phyloP scores from a whole-genome alignment of 1,284 basidiomycete genomes.

The Fomitopsis pinicola region DNA sequence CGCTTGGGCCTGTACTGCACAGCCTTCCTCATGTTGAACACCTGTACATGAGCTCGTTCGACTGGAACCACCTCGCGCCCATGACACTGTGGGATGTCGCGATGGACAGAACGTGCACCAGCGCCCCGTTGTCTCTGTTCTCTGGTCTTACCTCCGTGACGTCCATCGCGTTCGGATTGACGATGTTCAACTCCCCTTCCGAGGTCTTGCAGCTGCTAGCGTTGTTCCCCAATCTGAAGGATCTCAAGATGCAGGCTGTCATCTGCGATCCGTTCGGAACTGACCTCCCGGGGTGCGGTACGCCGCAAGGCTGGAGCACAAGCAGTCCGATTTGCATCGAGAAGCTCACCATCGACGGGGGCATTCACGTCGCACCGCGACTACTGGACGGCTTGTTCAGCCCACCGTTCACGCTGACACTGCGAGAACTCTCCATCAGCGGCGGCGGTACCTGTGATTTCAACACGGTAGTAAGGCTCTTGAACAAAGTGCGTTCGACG shows the following conservation, averaged over 20 bases:
- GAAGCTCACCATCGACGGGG: background rate
- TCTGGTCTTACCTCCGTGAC: background rate
- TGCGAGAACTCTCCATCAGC: background rate
- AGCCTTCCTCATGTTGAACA: background rate
- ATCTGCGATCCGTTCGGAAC: background rate
- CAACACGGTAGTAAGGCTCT: background rate
- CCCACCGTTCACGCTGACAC: background rate
- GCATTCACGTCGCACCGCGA: background rate
- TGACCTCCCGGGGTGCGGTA: background rate
- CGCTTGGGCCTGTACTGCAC: background rate
- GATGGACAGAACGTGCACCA: background rate
- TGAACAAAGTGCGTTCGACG: background rate
- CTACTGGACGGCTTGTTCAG: background rate
- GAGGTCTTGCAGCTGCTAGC: background rate
- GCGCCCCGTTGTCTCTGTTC: background rate
- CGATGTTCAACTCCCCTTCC: background rate
- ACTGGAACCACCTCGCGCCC: background rate
- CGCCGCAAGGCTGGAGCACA: background rate
- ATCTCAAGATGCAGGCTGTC: background rate
- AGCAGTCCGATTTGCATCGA: background rate
- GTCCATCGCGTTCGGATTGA: background rate
- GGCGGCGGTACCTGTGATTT: background rate
- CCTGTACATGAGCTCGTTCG: background rate
- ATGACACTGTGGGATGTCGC: background rate
- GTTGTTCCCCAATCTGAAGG: background rate